A percentile compares a stretch with the other conserved stretches of the same genome.
Conservation (phyloP, 768 basidiomycete species). For the Xerocomus brunneocitrinus region DNA sequence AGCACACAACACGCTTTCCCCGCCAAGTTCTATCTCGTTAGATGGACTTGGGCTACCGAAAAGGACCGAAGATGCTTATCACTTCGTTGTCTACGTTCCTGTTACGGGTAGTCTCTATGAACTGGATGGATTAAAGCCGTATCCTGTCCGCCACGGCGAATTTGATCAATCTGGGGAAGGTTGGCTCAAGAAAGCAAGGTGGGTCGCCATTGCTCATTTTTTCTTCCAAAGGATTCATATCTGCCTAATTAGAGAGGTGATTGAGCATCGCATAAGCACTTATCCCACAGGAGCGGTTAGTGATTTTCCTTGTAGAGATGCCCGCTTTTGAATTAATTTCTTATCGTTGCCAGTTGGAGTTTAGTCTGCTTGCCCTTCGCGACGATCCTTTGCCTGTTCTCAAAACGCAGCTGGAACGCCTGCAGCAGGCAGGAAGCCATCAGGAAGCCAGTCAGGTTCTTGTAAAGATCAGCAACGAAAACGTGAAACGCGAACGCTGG, state of each 20-base stretch:
- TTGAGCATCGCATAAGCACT: slow-evolving; percentile 83
- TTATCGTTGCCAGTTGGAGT: slow-evolving; percentile 61
- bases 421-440: slow-evolving; percentile 40
- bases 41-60: slow-evolving; percentile 74
- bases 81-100: slow-evolving; percentile 94
- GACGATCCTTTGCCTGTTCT: slow-evolving; percentile 75
- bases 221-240: slow-evolving; percentile 17
- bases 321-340: slow-evolving; percentile 6
- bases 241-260: slow-evolving; percentile 56
- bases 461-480: slow-evolving; percentile 59
- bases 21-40: slow-evolving; percentile 82
- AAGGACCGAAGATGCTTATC: slow-evolving; percentile 82
- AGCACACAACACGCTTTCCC: slow-evolving; percentile 91
- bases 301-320: slow-evolving; percentile 11
- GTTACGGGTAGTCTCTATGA: slow-evolving; percentile 83
- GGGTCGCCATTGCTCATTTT: slow-evolving; percentile 10
- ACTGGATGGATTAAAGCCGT: slow-evolving; percentile 82
- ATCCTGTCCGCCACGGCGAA: slow-evolving; percentile 77
- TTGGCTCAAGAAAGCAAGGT: slow-evolving; percentile 82
- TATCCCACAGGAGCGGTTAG: slow-evolving; percentile 86
- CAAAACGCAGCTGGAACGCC: slow-evolving; percentile 49
- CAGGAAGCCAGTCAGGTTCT: slow-evolving; percentile 49
- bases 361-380: slow-evolving; percentile 85
- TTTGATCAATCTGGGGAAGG: slow-evolving; percentile 67
- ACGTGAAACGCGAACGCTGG: slow-evolving; percentile 75